phyloP scores from a whole-genome alignment of 225 moss, liverwort and hornwort species.

The Pseudoscleropodium purum region DNA sequence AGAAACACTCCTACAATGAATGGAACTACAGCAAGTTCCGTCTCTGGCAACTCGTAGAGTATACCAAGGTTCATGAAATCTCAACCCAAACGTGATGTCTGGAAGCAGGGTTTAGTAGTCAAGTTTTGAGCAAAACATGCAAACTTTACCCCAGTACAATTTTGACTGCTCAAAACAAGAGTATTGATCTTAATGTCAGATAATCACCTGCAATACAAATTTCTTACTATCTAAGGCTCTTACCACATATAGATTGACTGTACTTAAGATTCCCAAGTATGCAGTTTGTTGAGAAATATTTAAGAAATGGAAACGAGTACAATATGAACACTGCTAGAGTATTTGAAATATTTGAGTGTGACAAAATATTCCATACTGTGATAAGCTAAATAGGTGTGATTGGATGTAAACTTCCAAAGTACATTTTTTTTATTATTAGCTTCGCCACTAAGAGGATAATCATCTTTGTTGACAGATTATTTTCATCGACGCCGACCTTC shows the following conservation, averaged over 20 bases:
- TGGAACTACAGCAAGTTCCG: slow-evolving; percentile 67
- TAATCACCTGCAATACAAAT: not conserved
- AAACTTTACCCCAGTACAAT: not conserved
- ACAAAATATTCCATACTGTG: not conserved
- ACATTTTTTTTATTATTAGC: not conserved
- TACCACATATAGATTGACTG: not conserved
- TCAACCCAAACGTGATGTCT: not conserved
- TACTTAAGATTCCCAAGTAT: not conserved
- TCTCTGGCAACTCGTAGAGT: slow-evolving; percentile 48
- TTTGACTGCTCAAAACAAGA: not conserved
- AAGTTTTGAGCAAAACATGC: not conserved
- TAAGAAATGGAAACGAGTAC: not conserved
- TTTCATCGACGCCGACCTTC: slow-evolving; percentile 42
- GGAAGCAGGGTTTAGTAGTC: not conserved
- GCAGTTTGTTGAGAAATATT: not conserved
- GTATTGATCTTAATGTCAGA: no score
- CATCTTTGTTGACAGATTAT: slow-evolving; percentile 1
- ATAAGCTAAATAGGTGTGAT: not conserved
- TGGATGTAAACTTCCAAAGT: not conserved
- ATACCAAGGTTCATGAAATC: slow-evolving; percentile 3
- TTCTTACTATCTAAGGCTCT: not conserved
- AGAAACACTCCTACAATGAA: slow-evolving; percentile 28
- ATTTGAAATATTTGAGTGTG: no score
- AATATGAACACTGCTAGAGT: not conserved
- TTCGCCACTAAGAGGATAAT: not conserved